Evolutionary conservation across 352 stramenopile genomes (phyloP).

Genomic region (Halophytophthora batemanensis): DNA sequence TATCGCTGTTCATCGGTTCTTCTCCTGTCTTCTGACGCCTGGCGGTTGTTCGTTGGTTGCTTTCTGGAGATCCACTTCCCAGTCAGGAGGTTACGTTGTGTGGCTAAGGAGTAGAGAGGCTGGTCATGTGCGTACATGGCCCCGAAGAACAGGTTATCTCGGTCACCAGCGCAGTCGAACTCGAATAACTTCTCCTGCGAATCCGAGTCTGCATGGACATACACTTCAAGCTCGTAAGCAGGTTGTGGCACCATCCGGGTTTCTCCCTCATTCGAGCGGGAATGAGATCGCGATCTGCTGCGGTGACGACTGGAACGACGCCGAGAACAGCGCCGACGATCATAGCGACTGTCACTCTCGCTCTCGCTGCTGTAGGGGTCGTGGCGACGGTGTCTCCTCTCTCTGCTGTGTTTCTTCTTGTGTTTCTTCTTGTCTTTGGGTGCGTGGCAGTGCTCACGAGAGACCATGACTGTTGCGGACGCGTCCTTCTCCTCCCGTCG

Average conservation of each 20-base stretch:
- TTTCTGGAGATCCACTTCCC: constrained; percentile 33
- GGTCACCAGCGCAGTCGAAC: constrained; percentile 60
- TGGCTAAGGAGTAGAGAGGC: constrained; percentile 59
- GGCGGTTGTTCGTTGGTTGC: constrained; percentile 9
- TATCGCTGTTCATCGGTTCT: constrained; percentile 33
- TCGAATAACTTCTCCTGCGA: constrained; percentile 49
- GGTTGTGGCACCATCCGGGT: constrained; percentile 10
- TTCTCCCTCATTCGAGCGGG: constrained; percentile 6
- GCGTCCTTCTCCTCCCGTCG: constrained; percentile 5
- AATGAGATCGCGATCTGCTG: constrained; percentile 15
- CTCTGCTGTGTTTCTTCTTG: constrained; percentile 21
- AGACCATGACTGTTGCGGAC: background rate
- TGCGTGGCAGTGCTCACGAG: constrained; percentile 13
- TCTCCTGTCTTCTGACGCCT: constrained; percentile 1
- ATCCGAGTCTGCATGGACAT: background rate
- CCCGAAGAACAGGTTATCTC: constrained; percentile 67
- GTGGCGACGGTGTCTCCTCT: constrained; percentile 1
- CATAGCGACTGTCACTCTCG: background rate
- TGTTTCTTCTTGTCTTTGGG: constrained; percentile 34
- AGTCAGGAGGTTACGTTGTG: constrained; percentile 40
- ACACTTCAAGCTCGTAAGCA: constrained; percentile 8
- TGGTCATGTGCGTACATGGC: constrained; percentile 62
- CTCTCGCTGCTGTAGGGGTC: constrained; percentile 13
- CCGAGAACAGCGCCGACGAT: constrained; percentile 7
- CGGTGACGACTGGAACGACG: constrained; percentile 5